Base-by-base conservation (phyloP, 768 basidiomycete genomes). In the Trametes villosa region DNA sequence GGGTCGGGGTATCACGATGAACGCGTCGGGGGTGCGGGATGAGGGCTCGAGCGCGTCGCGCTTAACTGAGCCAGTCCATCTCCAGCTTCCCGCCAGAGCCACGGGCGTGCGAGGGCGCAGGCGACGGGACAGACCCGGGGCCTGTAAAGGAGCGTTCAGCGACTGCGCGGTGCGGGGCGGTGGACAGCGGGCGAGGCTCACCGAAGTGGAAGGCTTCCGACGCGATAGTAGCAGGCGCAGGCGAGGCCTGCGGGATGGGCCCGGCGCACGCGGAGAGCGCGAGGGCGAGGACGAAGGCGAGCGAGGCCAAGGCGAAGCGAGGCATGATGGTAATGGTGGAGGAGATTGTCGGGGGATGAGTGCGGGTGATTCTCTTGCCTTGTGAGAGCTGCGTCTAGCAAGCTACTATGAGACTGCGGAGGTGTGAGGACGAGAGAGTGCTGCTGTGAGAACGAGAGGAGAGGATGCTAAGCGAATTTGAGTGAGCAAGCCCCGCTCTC, bases 281-380 rank as follows among this genome's bases (percentile, higher is more conserved):
- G n/a, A 60, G 51, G 9, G 53, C 29, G 59, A 53, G 36, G 36
- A 44, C 30, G 31, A 60, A 24, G 53, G 42, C 46, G 30, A 60
- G 4, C 15, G 30, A n/a, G 36, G 53, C 46, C 17, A 60, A 1
- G 20, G 59, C 9, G 27, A 60, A 12, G 46, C 52, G 59, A 18
- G 52, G 31, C 59, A 60, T 54, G 6, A 12, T 42, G n/a, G 41
- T 33, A 18, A 20, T 5, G 36, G 38, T 48, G n/a, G 45, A 24
- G 41, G 7, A 34, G 20, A 34, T 12, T 38, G 12, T 38, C n/a
- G n/a, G 3, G n/a, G n/a, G n/a, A n/a, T n/a, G n/a, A n/a, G n/a
- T n/a, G n/a, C n/a, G n/a, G n/a, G n/a, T n/a, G n/a, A 13, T 12
- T 38, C 20, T 13, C 22, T 41, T 11, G 8, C 11, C 11, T 11